A percentile compares a stretch with the other conserved stretches of the same genome.
phyloP scores from a whole-genome alignment of 2,329 filamentous ascomycete genomes.

The Aspergillus uvarum region DNA sequence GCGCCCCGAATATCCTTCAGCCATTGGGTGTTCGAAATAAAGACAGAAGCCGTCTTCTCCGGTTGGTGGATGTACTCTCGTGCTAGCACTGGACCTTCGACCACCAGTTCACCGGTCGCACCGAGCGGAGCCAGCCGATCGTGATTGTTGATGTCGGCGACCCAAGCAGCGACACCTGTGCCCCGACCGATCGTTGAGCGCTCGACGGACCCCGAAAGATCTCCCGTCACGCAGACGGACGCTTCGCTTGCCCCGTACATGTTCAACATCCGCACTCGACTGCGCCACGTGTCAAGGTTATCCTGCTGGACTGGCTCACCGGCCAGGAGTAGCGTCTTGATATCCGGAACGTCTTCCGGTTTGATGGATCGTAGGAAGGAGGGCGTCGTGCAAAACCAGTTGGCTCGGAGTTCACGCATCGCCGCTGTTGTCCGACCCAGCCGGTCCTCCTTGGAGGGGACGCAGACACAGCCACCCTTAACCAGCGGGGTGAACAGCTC shows the following conservation, averaged over 20 bases:
- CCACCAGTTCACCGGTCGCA: conserved; percentile 12
- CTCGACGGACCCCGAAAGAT: conserved; percentile 6
- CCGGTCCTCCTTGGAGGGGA: conserved; percentile 48
- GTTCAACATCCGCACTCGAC: conserved; percentile 7
- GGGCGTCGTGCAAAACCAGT: neutral
- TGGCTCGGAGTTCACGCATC: conserved; percentile 29
- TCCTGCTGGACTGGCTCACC: neutral
- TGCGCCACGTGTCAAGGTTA: conserved; percentile 2
- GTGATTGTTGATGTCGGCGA: conserved; percentile 6
- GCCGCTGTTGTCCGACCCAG: conserved; percentile 46
- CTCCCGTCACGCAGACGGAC: conserved; percentile 11
- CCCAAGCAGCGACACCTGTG: conserved; percentile 6
- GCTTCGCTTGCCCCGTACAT: conserved; percentile 11
- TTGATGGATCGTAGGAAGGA: neutral
- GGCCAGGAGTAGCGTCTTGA: neutral
- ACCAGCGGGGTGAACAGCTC: conserved; percentile 53
- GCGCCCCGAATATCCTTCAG: conserved; percentile 3
- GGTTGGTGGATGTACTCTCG: conserved; percentile 28
- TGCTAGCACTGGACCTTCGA: conserved; percentile 16
- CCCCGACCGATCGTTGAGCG: conserved; percentile 9
- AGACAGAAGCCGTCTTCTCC: conserved; percentile 24
- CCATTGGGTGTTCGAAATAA: conserved; percentile 24
- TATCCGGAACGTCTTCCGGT: neutral
- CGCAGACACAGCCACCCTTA: conserved; percentile 54
- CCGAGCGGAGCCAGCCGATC: conserved; percentile 11